Percentiles rank a stretch among this genome's conserved stretches.
Evolutionary conservation across 2,329 filamentous ascomycete species (phyloP).

Genomic region (Fusarium humuli): DNA sequence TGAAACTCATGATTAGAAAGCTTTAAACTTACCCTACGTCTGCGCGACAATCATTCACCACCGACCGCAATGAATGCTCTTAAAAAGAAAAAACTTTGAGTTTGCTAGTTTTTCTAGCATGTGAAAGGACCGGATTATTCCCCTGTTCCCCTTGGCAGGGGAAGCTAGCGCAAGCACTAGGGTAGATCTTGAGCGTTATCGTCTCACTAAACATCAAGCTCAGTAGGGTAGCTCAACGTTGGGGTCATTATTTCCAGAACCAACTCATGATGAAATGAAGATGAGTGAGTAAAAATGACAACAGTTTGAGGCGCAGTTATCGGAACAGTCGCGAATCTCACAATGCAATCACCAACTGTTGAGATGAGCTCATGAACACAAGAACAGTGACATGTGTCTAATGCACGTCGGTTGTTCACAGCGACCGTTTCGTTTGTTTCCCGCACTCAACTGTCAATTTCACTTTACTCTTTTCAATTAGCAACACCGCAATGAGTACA

Average conservation of each 20-base stretch:
- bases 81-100: neutral
- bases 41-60: neutral
- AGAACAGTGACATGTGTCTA: neutral
- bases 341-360: neutral
- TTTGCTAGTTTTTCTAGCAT: neutral
- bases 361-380: neutral
- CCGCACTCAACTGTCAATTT: no score
- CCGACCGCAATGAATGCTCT: neutral
- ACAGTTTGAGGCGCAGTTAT: neutral
- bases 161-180: neutral
- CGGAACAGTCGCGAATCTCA: neutral
- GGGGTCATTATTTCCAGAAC: neutral
- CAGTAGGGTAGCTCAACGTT: neutral
- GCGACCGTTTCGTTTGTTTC: no score
- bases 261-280: neutral
- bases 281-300: neutral
- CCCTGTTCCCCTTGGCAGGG: neutral
- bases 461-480: neutral
- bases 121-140: neutral
- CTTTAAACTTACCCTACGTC: conserved; percentile 8
- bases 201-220: neutral
- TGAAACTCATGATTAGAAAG: neutral
- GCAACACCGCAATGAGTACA: no score
- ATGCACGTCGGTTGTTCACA: no score
- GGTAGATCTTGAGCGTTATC: neutral